Percentiles rank a stretch among this genome's conserved stretches.
These are phyloP conservation scores for Anacardium occidentale DNA, from an alignment of 345 rosid genomes.

Conservation along the genomic window DNA sequence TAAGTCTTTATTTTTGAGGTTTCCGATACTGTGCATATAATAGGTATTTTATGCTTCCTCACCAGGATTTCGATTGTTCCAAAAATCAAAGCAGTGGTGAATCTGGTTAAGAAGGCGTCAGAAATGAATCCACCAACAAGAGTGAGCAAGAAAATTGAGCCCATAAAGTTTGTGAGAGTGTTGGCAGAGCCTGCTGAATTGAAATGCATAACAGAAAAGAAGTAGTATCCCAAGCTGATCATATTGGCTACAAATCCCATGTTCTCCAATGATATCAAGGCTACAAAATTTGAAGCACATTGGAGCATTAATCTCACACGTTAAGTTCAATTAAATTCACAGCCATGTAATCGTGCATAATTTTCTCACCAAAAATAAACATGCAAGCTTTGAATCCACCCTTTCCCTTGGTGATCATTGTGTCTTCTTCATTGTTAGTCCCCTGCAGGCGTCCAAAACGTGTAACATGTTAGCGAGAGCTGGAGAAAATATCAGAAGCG, in stretches of 20 bases:
- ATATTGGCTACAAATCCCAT: conserved; percentile 62
- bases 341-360: neutral
- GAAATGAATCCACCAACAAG: conserved; percentile 58
- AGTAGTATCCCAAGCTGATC: conserved; percentile 50
- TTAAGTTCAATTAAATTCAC: neutral
- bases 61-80: conserved; percentile 46
- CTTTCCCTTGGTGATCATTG: conserved; percentile 11
- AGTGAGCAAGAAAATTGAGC: conserved; percentile 52
- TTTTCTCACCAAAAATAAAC: conserved; percentile 41
- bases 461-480: neutral
- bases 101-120: conserved; percentile 44
- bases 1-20: neutral
- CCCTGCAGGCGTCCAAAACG: neutral
- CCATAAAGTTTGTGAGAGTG: conserved; percentile 56
- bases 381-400: conserved; percentile 46
- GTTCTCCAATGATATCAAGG: conserved; percentile 39
- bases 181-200: conserved; percentile 33
- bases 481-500: neutral
- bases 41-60: neutral
- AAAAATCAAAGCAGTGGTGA: conserved; percentile 37
- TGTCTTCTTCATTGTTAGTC: neutral
- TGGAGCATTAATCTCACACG: neutral
- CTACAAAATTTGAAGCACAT: conserved; percentile 18
- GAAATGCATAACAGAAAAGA: conserved; percentile 34
- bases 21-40: neutral